Conservation (phyloP, 352 stramenopile genomes). For the Phytopythium helicoides region DNA sequence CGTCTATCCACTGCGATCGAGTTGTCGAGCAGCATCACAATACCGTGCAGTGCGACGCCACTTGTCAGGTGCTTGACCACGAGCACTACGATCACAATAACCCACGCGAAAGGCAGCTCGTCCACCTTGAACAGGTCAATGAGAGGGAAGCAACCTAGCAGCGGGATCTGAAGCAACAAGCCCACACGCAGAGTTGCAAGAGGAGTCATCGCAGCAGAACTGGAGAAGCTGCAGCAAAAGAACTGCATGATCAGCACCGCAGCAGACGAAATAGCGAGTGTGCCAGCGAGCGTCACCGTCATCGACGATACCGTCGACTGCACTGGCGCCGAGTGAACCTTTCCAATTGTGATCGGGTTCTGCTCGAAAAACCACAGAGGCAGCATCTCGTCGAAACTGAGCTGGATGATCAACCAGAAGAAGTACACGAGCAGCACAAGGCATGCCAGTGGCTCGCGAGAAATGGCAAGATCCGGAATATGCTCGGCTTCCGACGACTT, state of each 20-base stretch:
- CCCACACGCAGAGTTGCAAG: constrained; percentile 73
- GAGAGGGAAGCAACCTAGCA: constrained; percentile 65
- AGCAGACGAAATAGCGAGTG: constrained; percentile 47
- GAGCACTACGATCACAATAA: constrained; percentile 55
- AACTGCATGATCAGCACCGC: constrained; percentile 54
- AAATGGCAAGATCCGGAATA: constrained; percentile 57
- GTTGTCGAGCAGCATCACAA: constrained; percentile 75
- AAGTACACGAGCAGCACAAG: constrained; percentile 69
- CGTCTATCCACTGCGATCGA: constrained; percentile 73
- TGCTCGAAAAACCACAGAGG: constrained; percentile 82
- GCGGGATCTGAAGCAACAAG: constrained; percentile 72
- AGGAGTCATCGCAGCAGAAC: constrained; percentile 67
- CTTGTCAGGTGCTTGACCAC: constrained; percentile 63
- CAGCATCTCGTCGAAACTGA: constrained; percentile 79
- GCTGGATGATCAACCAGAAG: constrained; percentile 66
- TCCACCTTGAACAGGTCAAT: constrained; percentile 73
- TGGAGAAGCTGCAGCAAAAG: constrained; percentile 47
- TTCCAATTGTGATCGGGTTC: constrained; percentile 39
- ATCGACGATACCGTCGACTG: constrained; percentile 47
- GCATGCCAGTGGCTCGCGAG: constrained; percentile 58
- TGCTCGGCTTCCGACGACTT: constrained; percentile 16
- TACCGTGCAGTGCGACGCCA: constrained; percentile 57
- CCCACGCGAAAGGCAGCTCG: constrained; percentile 54
- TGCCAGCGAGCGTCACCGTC: constrained; percentile 55
- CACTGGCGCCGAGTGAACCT: constrained; percentile 34